A percentile compares a stretch with the other conserved stretches of the same genome.
These are phyloP conservation scores for Scleroderma citrinum DNA, from an alignment of 768 basidiomycete genomes.

Conservation along the genomic window DNA sequence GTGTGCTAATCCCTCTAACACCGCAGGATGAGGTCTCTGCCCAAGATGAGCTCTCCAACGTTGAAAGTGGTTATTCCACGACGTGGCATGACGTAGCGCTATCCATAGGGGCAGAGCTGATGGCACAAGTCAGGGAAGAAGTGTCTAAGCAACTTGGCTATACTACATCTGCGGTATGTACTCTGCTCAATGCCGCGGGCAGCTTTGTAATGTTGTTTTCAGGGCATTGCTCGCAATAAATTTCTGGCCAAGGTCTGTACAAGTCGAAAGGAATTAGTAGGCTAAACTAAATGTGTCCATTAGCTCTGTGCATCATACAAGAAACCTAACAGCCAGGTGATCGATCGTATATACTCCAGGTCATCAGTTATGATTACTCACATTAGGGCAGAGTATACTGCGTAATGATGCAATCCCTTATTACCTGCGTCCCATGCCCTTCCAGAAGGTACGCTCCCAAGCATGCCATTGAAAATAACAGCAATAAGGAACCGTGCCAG, in stretches of 20 bases:
- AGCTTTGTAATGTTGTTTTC: neutral
- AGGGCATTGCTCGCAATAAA: slow-evolving; percentile 92
- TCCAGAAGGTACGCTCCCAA: slow-evolving; percentile 61
- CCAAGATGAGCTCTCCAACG: slow-evolving; percentile 6
- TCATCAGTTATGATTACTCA: slow-evolving; percentile 1
- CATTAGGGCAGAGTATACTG: slow-evolving; percentile 61
- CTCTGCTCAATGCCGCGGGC: neutral
- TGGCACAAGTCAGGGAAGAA: slow-evolving; percentile 65
- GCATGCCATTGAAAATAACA: neutral
- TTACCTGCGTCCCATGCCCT: slow-evolving; percentile 80
- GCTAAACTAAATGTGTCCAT: slow-evolving; percentile 5
- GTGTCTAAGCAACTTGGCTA: slow-evolving; percentile 75
- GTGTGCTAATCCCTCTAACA: slow-evolving; percentile 57
- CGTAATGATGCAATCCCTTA: slow-evolving; percentile 77
- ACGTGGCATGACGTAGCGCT: slow-evolving; percentile 95
- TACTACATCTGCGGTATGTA: slow-evolving; percentile 83
- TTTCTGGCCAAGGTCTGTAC: slow-evolving; percentile 81
- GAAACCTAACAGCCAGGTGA: slow-evolving; percentile 84
- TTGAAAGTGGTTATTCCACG: slow-evolving; percentile 28
- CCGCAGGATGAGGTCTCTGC: slow-evolving; percentile 22
- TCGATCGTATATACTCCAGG: slow-evolving; percentile 1
- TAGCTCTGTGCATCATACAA: slow-evolving; percentile 87
- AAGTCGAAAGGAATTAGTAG: neutral
- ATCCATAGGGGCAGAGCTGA: slow-evolving; percentile 82
- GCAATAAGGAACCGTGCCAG: slow-evolving; percentile 32